Conservation (phyloP, 306 rosid genomes). For the Corylus avellana region DNA sequence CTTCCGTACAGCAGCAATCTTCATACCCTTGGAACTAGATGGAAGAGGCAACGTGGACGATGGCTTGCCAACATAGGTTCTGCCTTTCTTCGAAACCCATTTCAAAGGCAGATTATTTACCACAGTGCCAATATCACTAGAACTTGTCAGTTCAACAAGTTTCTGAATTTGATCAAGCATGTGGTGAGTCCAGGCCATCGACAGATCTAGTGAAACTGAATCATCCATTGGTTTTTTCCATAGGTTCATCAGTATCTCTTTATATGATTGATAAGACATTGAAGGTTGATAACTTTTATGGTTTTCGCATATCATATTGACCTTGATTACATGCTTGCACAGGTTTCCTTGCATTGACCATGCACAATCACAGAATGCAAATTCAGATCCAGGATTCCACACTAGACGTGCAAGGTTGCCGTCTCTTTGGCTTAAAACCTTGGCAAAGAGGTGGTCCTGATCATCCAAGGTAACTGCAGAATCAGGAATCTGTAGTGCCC, state of each 20-base stretch:
- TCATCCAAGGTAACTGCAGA: constrained; percentile 66
- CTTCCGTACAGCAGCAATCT: constrained; percentile 36
- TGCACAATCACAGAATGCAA: constrained; percentile 69
- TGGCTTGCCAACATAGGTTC: constrained; percentile 56
- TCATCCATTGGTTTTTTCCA: constrained; percentile 71
- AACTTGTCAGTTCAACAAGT: constrained; percentile 61
- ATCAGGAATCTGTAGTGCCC: constrained; percentile 78
- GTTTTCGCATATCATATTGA: constrained; percentile 65
- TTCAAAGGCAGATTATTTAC: constrained; percentile 72
- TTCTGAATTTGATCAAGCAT: constrained; percentile 76
- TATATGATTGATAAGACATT: constrained; percentile 69
- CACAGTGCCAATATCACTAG: constrained; percentile 60
- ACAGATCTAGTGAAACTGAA: constrained; percentile 62
- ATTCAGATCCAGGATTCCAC: constrained; percentile 95
- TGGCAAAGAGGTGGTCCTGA: constrained; percentile 60
- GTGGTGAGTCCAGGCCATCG: constrained; percentile 82
- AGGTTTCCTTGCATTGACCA: constrained; percentile 85
- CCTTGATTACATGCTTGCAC: constrained; percentile 89
- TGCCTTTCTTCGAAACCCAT: constrained; percentile 60
- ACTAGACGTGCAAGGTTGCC: constrained; percentile 50
- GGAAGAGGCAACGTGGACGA: constrained; percentile 40
- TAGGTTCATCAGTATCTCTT: constrained; percentile 53
- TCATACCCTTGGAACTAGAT: constrained; percentile 31
- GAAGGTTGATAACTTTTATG: constrained; percentile 50
- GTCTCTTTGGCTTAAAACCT: constrained; percentile 76